Evolutionary conservation across 305 asterid genomes (phyloP), one percentile per base, ranked within the genome.

Genomic region (Rubia peregrina): DNA sequence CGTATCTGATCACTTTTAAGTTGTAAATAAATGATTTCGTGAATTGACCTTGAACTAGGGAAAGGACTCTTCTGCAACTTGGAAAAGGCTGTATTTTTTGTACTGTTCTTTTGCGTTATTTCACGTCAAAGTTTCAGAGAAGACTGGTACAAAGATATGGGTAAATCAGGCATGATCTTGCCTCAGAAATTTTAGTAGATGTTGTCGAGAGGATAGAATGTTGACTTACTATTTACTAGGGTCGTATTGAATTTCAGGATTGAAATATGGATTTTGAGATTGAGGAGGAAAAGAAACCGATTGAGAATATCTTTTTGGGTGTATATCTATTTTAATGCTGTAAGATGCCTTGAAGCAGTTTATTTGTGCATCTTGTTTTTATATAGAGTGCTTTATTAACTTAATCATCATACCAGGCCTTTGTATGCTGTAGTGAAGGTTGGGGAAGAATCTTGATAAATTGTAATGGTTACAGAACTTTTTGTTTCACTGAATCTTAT

Each of bases 1-100:
- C 78, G 89, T 82, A 53, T 17, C 41, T 36, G 51, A 40, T 17
- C 10, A 65, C 17, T 16, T 49, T 22, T 48, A 63, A 17, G 48
- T 9, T 33, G 38, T 43, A 26, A 3, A 22, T 57, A 22, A 17
- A n/a, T 2, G 14, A 14, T 30, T 53, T 19, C 1, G 5, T 4
- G 5, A 3, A 44, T 26, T 74, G 61, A 36, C 36, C 60, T 64
- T 21, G 38, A 60, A 60, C 40, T 19, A 68, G 68, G 22, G 19
- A 46, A 9, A 36, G 64, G 73, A 60, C 12, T 61, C 44, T 36
- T 38, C 11, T 6, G 59, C n/a, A 51, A 38, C 49, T 9, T 22
- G 51, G 64, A 69, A 68, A 16, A 49, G 41, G 55, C 38, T 48
- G 3, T 12, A 19, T 38, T 21, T 26, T 49, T 4, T 48, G 38